These are phyloP conservation scores for Cercospora sp. DNA, from an alignment of 2,329 filamentous ascomycete species.

Conservation along the genomic window DNA sequence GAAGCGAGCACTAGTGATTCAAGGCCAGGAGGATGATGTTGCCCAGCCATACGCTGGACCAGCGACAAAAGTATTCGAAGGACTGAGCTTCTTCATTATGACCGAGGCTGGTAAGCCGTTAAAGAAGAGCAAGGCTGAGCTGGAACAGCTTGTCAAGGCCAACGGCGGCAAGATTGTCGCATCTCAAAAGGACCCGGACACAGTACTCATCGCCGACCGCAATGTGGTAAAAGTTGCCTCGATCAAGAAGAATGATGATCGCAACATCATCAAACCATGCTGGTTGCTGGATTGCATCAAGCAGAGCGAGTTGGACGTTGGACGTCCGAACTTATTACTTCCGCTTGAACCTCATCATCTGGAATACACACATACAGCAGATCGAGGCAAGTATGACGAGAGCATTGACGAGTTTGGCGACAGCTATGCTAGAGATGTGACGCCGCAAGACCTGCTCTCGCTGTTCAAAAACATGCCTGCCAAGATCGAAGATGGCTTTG, in stretches of 20 bases:
- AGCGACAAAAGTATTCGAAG: conserved; percentile 67
- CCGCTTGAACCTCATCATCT: conserved; percentile 70
- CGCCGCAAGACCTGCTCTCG: conserved; percentile 60
- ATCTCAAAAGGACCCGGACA: conserved; percentile 63
- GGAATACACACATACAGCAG: conserved; percentile 64
- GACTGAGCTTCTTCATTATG: conserved; percentile 76
- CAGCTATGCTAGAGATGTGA: conserved; percentile 73
- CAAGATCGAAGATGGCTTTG: conserved; percentile 48
- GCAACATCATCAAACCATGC: conserved; percentile 72
- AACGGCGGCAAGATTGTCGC: conserved; percentile 81
- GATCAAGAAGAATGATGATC: conserved; percentile 68
- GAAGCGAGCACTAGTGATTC: conserved; percentile 71
- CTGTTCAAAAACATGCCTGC: conserved; percentile 55
- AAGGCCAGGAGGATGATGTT: conserved; percentile 61
- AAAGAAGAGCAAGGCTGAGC: conserved; percentile 73
- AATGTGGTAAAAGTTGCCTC: conserved; percentile 78
- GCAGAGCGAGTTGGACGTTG: conserved; percentile 50
- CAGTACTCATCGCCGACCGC: conserved; percentile 77
- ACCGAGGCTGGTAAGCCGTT: conserved; percentile 69
- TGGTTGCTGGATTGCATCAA: conserved; percentile 85
- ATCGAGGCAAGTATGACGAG: conserved; percentile 55
- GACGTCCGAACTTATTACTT: conserved; percentile 60
- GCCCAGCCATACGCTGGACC: conserved; percentile 58
- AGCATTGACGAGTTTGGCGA: conserved; percentile 79
- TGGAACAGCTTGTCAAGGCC: conserved; percentile 79